phyloP scores from a whole-genome alignment of 1,284 basidiomycete genomes.

The Cryptococcus sp. region DNA sequence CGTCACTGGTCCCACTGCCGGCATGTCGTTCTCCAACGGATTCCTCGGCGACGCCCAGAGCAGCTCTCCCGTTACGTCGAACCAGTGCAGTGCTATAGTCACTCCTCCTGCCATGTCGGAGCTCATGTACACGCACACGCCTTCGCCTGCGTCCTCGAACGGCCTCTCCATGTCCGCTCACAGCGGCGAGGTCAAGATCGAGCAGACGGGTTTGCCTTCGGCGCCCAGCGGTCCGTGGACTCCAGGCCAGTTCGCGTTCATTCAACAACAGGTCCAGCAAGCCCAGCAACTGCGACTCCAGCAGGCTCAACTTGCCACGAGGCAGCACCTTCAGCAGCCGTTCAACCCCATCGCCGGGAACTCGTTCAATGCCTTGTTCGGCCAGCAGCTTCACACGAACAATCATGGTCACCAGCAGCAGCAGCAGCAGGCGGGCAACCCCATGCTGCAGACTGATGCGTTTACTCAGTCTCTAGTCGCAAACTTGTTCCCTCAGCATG shows the following conservation, averaged over 20 bases:
- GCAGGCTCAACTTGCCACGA: background rate
- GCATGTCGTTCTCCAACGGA: slow-evolving; percentile 8
- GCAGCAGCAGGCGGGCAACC: slow-evolving; percentile 8
- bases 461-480: slow-evolving; percentile 32
- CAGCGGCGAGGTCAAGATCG: slow-evolving; percentile 8
- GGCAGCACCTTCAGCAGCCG: slow-evolving; percentile 4
- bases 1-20: slow-evolving; percentile 1
- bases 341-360: slow-evolving; percentile 17
- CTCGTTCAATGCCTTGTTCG: slow-evolving; percentile 21
- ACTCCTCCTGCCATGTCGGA: slow-evolving; percentile 33
- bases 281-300: slow-evolving; percentile 5
- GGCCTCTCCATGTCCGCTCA: slow-evolving; percentile 10
- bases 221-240: slow-evolving; percentile 19
- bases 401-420: slow-evolving; percentile 2
- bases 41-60: slow-evolving; percentile 34
- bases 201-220: slow-evolving; percentile 9
- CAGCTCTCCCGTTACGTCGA: slow-evolving; percentile 27
- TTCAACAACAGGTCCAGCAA: slow-evolving; percentile 36
- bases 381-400: slow-evolving; percentile 2
- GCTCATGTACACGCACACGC: slow-evolving; percentile 27
- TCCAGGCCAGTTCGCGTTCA: slow-evolving; percentile 29
- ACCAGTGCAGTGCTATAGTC: slow-evolving; percentile 16
- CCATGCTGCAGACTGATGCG: slow-evolving; percentile 12
- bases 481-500: slow-evolving; percentile 36
- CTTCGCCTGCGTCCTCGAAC: slow-evolving; percentile 36